Evolutionary conservation across 2,329 filamentous ascomycete genomes (phyloP), one percentile per base, ranked within the genome.

Genomic region (Aspergillus sp.): DNA sequence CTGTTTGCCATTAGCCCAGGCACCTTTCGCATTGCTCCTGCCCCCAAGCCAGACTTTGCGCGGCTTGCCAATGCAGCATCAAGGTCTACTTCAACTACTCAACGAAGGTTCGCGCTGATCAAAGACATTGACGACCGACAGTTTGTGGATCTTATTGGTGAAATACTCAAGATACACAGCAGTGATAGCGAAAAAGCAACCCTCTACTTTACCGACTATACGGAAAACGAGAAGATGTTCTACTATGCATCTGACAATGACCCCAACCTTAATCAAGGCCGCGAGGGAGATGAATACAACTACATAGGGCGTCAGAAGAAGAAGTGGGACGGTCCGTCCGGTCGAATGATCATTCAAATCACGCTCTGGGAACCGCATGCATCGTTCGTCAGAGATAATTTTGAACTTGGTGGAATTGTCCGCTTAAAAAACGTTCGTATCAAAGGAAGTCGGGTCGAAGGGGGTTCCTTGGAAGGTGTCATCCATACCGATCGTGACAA

Each of bases 201-300:
- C 5, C 66, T 97, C 0, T 93, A 93, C 80, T 79, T 96, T 19
- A 90, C 91, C 0, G 93, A 97, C 75, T 97, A 93, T 74, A 96
- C 92, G 0, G 79, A 85, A 54, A 92, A 97, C 69, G 71, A 81
- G 0, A 62, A 70, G 1, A 87, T 97, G 61, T 89, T 83, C 66
- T 76, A 87, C 41, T 87, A 86, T 61, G 69, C 71, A 15, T 71
- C 79, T 38, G 74, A 79, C 9, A 70, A 68, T 17, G 66, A 68
- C 17, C 66, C 73, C 1, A 73, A 49, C 28, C 31, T 17, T 19
- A 9, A 41, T 19, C 28, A 73, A 7, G 73, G 73, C 5, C 77
- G 76, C 46, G 83, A 86, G 51, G 84, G 84, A 4, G 86, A 89
- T 66, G 74, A 79, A 0, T 85, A 79, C 63, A 83, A 82, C n/a